phyloP scores from a whole-genome alignment of 2,329 filamentous ascomycete species.

The Fusarium setosum region DNA sequence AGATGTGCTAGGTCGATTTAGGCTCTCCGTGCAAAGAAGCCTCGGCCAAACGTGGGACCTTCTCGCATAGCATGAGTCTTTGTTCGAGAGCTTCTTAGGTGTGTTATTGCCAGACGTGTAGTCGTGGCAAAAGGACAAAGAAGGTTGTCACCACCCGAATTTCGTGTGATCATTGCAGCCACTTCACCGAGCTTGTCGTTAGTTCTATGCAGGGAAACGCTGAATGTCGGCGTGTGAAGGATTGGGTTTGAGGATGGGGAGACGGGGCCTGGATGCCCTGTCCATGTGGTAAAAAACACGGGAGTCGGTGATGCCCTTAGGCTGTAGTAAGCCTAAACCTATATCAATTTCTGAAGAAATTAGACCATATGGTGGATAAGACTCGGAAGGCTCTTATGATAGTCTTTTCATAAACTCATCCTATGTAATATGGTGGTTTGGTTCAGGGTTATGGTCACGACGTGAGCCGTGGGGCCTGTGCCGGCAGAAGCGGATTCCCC shows the following conservation, averaged over 20 bases:
- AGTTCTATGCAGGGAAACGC: conserved; percentile 12
- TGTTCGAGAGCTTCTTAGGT: not conserved
- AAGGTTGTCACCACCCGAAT: not conserved
- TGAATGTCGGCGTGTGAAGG: not conserved
- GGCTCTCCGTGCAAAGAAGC: not conserved
- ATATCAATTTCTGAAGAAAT: too few species aligned
- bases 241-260: not conserved
- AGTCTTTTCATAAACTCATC: too few species aligned
- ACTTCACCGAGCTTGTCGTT: not conserved
- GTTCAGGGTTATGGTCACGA: too few species aligned
- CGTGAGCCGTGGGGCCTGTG: too few species aligned
- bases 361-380: too few species aligned
- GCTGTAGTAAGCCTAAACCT: too few species aligned
- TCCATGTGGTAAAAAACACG: too few species aligned
- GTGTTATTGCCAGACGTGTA: not conserved
- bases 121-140: not conserved
- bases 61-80: not conserved
- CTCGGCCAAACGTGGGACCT: not conserved
- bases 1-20: not conserved
- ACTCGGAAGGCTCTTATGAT: too few species aligned
- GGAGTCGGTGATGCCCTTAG: too few species aligned
- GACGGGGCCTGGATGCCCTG: not conserved
- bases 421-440: too few species aligned
- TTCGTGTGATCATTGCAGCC: not conserved
- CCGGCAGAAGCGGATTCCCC: not conserved